A percentile compares a stretch with the other conserved stretches of the same genome.
Conservation (phyloP, 225 moss, liverwort and hornwort genomes). For the Pleurozium schreberi region DNA sequence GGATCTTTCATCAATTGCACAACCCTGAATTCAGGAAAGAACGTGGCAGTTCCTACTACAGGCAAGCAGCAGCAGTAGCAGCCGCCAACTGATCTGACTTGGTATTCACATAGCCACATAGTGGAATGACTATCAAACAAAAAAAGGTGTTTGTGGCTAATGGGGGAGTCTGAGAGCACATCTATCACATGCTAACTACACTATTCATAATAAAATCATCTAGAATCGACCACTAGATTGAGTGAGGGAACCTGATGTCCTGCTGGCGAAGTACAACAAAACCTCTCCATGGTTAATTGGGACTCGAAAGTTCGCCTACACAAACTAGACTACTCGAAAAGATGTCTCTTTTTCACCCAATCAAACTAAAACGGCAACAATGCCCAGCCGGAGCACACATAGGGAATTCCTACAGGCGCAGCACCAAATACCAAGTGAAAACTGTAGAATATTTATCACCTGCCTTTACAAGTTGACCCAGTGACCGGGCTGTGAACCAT, state of each 20-base stretch:
- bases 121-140: neutral
- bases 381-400: neutral
- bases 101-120: conserved; percentile 12
- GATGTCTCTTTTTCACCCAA: neutral
- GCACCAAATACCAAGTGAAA: neutral
- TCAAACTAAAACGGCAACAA: neutral
- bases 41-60: neutral
- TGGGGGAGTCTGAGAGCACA: neutral
- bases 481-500: conserved; percentile 2
- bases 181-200: neutral
- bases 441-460: neutral
- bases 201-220: neutral
- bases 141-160: neutral
- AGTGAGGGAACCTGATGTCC: neutral
- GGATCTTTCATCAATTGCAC: neutral
- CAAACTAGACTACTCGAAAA: conserved; percentile 5
- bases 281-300: neutral
- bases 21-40: conserved; percentile 4
- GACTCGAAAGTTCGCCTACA: neutral
- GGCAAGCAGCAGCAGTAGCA: neutral
- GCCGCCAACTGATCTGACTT: neutral
- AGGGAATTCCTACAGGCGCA: neutral
- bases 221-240: neutral
- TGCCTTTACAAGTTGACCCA: conserved; percentile 18
- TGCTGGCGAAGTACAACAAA: neutral